These are phyloP conservation scores for Podila verticillata DNA, from an alignment of 192 early-diverging fungal species.

Conservation along the genomic window DNA sequence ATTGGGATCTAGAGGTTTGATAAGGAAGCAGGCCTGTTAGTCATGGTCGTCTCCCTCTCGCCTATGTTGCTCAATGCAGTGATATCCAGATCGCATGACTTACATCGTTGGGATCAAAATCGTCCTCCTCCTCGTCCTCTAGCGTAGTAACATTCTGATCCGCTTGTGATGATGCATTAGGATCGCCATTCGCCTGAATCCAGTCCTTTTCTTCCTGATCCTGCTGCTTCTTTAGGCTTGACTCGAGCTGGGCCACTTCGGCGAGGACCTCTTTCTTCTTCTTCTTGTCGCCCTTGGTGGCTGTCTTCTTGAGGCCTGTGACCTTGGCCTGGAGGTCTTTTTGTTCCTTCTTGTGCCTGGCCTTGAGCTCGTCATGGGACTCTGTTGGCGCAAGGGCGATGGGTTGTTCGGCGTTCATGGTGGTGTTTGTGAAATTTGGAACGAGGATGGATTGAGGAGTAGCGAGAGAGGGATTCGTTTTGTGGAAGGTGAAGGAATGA, in stretches of 20 bases:
- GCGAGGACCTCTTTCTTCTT: conserved; percentile 84
- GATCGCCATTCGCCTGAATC: conserved; percentile 13
- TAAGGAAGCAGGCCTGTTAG: conserved; percentile 10
- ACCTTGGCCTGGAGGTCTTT: conserved; percentile 76
- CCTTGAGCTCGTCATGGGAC: conserved; percentile 71
- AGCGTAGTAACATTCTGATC: background rate
- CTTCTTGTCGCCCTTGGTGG: conserved; percentile 84
- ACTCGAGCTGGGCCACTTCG: conserved; percentile 76
- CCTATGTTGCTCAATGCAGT: too few species aligned
- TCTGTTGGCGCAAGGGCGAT: conserved; percentile 17
- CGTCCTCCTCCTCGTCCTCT: conserved; percentile 34
- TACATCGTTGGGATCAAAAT: conserved; percentile 47
- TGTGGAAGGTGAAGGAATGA: too few species aligned
- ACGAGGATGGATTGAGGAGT: too few species aligned
- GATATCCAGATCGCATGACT: background rate
- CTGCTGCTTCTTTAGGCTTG: conserved; percentile 68
- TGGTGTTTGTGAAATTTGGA: too few species aligned
- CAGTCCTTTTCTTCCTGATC: conserved; percentile 64
- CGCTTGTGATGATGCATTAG: background rate
- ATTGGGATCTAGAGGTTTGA: conserved; percentile 36
- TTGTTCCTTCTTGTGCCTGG: conserved; percentile 81
- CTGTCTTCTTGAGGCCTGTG: conserved; percentile 81
- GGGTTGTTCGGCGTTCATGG: too few species aligned
- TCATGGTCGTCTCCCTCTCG: background rate
- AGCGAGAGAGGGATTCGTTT: too few species aligned